Percentiles rank a stretch among this genome's conserved stretches.
Conservation (phyloP, 495 filamentous ascomycete species). For the Clavariopsis aquatica region DNA sequence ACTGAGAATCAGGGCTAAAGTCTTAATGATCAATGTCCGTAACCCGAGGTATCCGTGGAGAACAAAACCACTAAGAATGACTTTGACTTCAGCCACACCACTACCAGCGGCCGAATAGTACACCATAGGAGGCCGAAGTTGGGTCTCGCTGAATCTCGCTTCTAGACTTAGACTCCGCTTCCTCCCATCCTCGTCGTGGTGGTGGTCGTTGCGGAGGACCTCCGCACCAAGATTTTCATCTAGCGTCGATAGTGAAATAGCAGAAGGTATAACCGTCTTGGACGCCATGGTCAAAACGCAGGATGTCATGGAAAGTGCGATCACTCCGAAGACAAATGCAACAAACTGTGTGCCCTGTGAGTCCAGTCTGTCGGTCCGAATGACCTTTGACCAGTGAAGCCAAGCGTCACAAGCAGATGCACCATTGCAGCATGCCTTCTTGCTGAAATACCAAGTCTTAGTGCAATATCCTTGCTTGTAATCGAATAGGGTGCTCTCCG, state of each 20-base stretch:
- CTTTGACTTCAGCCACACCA: constrained; percentile 95
- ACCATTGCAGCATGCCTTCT: constrained; percentile 75
- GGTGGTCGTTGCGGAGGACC: constrained; percentile 43
- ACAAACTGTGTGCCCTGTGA: constrained; percentile 69
- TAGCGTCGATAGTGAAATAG: constrained; percentile 78
- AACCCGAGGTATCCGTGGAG: constrained; percentile 92
- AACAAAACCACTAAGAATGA: constrained; percentile 96
- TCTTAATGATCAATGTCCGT: constrained; percentile 86
- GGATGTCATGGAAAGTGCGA: constrained; percentile 70
- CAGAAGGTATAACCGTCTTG: constrained; percentile 87
- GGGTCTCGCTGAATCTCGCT: constrained; percentile 39
- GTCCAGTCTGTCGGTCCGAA: constrained; percentile 57
- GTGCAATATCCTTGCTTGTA: constrained; percentile 87
- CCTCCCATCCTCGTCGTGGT: constrained; percentile 39
- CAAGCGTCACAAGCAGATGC: constrained; percentile 64
- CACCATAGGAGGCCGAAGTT: constrained; percentile 66
- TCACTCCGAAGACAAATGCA: constrained; percentile 69
- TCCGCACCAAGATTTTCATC: constrained; percentile 72
- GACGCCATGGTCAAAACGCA: constrained; percentile 82
- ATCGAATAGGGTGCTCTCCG: constrained; percentile 82
- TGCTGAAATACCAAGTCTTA: constrained; percentile 67
- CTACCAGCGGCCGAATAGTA: constrained; percentile 97
- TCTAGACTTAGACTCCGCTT: constrained; percentile 45
- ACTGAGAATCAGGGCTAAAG: constrained; percentile 77
- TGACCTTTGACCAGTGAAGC: constrained; percentile 72